These are phyloP conservation scores for Ochetophila trinervis DNA, from an alignment of 306 rosid species.

Conservation along the genomic window DNA sequence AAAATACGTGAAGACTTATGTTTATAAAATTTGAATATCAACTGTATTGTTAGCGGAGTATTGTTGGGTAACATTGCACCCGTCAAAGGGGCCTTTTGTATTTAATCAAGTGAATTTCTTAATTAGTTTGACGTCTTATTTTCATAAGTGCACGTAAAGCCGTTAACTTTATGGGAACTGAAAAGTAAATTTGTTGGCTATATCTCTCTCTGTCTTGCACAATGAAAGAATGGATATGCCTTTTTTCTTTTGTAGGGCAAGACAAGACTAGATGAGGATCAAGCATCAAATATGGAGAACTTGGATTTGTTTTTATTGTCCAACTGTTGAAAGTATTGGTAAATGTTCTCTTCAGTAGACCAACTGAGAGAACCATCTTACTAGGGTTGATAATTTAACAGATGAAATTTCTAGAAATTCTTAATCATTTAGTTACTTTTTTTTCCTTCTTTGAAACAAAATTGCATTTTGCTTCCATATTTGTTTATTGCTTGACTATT, in stretches of 20 bases:
- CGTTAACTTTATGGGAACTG: not conserved
- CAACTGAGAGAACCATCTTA: constrained; percentile 34
- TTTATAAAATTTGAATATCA: not conserved
- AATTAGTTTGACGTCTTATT: not conserved
- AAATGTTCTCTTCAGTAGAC: constrained; percentile 37
- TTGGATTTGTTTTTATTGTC: constrained; percentile 46
- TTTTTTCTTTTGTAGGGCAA: constrained; percentile 72
- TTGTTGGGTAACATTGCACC: not conserved
- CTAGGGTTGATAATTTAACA: constrained; percentile 16
- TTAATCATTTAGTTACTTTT: constrained; percentile 11
- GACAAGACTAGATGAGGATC: constrained; percentile 91
- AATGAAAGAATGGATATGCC: constrained; percentile 54
- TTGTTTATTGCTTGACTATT: not conserved
- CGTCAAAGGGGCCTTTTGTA: not conserved
- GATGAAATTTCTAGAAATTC: constrained; percentile 18
- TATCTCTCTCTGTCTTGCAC: constrained; percentile 44
- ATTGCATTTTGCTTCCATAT: constrained; percentile 10
- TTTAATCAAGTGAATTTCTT: not conserved
- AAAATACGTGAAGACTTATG: not conserved
- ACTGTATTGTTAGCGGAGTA: not conserved
- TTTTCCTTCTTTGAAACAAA: constrained; percentile 14
- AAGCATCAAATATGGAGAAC: constrained; percentile 55
- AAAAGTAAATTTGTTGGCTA: not conserved
- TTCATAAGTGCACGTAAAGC: not conserved
- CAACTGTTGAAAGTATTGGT: constrained; percentile 39